Evolutionary conservation across 1,139 yeast genomes (phyloP).

Genomic region (Candida tetrigidarum): DNA sequence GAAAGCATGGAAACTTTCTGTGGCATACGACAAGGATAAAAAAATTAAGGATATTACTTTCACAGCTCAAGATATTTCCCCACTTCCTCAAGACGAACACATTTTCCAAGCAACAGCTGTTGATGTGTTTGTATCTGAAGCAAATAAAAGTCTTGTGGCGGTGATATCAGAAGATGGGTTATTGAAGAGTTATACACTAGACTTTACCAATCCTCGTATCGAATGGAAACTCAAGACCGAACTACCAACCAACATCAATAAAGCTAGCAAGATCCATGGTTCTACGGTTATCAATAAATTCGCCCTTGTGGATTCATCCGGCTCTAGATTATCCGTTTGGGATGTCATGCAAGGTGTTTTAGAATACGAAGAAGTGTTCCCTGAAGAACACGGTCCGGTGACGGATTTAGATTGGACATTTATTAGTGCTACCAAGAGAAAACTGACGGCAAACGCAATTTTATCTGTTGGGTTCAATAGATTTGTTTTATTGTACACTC

Average conservation of each 20-base stretch:
- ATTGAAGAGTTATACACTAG: constrained; percentile 44
- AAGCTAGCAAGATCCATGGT: constrained; percentile 64
- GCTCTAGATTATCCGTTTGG: constrained; percentile 69
- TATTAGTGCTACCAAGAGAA: constrained; percentile 42
- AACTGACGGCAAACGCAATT: constrained; percentile 61
- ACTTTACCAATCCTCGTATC: constrained; percentile 21
- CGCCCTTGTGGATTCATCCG: constrained; percentile 65
- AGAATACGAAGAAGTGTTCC: constrained; percentile 59
- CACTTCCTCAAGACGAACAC: constrained; percentile 30
- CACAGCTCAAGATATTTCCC: constrained; percentile 26
- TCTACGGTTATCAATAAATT: constrained; percentile 71
- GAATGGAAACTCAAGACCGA: constrained; percentile 55
- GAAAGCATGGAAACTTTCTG: constrained; percentile 33
- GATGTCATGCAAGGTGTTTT: constrained; percentile 68
- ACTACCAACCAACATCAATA: constrained; percentile 58
- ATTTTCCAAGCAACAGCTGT: constrained; percentile 59
- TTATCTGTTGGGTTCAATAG: constrained; percentile 77
- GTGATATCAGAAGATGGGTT: constrained; percentile 60
- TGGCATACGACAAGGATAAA: constrained; percentile 21
- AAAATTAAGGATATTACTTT: constrained; percentile 22
- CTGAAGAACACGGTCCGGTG: constrained; percentile 43
- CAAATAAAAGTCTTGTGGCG: constrained; percentile 56
- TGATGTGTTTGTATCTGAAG: constrained; percentile 45
- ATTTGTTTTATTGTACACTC: constrained; percentile 71
- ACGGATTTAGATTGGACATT: constrained; percentile 84